Conservation (phyloP, 1,139 yeast genomes). For the Ogataea hybrid region DNA sequence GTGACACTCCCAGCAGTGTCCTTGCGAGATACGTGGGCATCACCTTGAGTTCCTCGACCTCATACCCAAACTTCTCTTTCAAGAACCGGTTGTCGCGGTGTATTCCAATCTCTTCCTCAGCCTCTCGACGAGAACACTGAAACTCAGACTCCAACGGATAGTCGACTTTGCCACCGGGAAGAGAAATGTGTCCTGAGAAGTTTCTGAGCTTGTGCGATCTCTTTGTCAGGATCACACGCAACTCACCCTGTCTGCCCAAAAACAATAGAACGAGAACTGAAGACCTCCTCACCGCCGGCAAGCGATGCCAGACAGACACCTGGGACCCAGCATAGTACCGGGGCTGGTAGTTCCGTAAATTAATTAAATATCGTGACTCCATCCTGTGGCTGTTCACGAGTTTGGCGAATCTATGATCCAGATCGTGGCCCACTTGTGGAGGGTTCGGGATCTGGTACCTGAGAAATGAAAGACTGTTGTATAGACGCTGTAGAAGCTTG, state of each 20-base stretch:
- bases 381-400: constrained; percentile 25
- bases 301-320: constrained; percentile 52
- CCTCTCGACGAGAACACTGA: constrained; percentile 75
- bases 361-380: constrained; percentile 33
- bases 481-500: constrained; percentile 13
- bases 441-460: constrained; percentile 21
- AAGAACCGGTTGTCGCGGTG: constrained; percentile 48
- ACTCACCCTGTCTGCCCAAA: constrained; percentile 67
- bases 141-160: constrained; percentile 61
- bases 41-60: constrained; percentile 53
- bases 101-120: constrained; percentile 83
- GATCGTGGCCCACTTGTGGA: constrained; percentile 11
- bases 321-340: constrained; percentile 25
- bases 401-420: constrained; percentile 14
- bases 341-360: constrained; percentile 29
- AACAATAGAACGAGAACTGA: constrained; percentile 74
- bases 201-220: constrained; percentile 65
- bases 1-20: constrained; percentile 79
- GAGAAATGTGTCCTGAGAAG: constrained; percentile 84
- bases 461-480: constrained; percentile 18
- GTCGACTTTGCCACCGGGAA: constrained; percentile 91
- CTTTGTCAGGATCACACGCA: constrained; percentile 74
- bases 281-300: constrained; percentile 65
- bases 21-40: constrained; percentile 77
- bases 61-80: constrained; percentile 46